Conservation (phyloP, 2,329 filamentous ascomycete species). For the Fusarium sp. region DNA sequence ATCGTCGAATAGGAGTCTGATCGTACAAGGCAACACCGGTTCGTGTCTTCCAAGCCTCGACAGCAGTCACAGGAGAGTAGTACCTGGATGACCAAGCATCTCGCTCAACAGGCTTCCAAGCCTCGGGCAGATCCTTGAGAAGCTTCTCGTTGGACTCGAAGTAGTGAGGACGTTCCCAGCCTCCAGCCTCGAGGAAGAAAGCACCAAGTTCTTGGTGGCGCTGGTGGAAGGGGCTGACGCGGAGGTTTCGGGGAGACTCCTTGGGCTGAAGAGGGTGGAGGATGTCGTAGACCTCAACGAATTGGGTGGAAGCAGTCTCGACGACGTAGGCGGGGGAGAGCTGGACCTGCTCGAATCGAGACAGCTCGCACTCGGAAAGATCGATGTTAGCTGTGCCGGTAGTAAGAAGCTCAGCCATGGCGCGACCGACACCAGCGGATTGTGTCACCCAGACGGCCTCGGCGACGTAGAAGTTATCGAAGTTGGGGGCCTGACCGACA, state of each 20-base stretch:
- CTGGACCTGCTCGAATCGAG: constrained; percentile 71
- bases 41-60: constrained; percentile 73
- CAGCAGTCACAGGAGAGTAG: constrained; percentile 68
- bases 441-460: constrained; percentile 76
- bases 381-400: constrained; percentile 66
- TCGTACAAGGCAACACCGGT: constrained; percentile 72
- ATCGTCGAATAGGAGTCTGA: constrained; percentile 68
- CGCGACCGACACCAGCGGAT: constrained; percentile 70
- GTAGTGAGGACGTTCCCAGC: constrained; percentile 73
- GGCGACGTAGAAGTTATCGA: constrained; percentile 72
- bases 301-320: constrained; percentile 70
- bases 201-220: constrained; percentile 66
- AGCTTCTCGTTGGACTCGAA: constrained; percentile 67
- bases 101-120: constrained; percentile 65
- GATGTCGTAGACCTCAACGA: constrained; percentile 73
- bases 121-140: constrained; percentile 60
- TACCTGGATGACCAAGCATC: constrained; percentile 68
- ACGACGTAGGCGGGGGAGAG: constrained; percentile 64
- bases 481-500: constrained; percentile 65
- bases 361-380: constrained; percentile 67
- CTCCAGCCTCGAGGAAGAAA: constrained; percentile 68
- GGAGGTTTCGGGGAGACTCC: constrained; percentile 67
- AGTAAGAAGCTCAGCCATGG: constrained; percentile 68
- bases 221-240: constrained; percentile 67
- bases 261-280: constrained; percentile 69